A percentile compares a stretch with the other conserved stretches of the same genome.
phyloP scores from a whole-genome alignment of 148 eudicot genomes.

The Heliamphora exappendiculata region DNA sequence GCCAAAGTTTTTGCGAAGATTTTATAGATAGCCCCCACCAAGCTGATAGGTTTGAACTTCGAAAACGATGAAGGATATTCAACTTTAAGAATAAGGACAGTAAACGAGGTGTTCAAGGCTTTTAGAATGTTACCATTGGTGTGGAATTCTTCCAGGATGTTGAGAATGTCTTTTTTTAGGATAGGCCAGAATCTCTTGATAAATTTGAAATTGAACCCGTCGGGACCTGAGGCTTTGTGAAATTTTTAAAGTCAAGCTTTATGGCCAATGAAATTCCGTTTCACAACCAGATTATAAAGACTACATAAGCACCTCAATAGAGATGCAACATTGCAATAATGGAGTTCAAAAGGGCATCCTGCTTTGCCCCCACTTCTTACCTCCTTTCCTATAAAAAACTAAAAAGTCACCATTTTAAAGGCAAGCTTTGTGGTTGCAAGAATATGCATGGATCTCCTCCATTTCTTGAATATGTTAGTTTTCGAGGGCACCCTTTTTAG shows the following conservation, averaged over 20 bases:
- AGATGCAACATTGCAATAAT: conserved; percentile 32
- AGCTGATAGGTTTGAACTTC: too few species aligned
- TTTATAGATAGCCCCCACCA: too few species aligned
- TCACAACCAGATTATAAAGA: conserved; percentile 28
- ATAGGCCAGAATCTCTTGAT: too few species aligned
- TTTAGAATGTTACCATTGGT: too few species aligned
- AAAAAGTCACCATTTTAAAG: conserved; percentile 31
- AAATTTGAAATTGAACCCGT: neutral
- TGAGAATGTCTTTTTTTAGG: too few species aligned
- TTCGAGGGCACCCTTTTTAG: conserved; percentile 16
- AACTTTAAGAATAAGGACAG: too few species aligned
- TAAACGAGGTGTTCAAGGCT: neutral
- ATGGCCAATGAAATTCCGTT: conserved; percentile 21
- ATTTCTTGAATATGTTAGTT: neutral
- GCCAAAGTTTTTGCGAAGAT: too few species aligned
- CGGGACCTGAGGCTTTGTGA: neutral
- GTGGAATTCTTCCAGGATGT: too few species aligned
- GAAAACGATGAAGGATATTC: too few species aligned
- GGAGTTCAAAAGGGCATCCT: conserved; percentile 36
- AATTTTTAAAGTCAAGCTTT: conserved; percentile 3
- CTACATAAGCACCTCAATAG: conserved; percentile 27
- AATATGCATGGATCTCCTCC: conserved; percentile 52
- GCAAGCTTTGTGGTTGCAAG: conserved; percentile 26
- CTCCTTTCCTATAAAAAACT: conserved; percentile 5
- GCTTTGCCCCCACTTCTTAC: conserved; percentile 34